Evolutionary conservation across 1,139 yeast species (phyloP).

Genomic region (Magnusiomyces ingens): DNA sequence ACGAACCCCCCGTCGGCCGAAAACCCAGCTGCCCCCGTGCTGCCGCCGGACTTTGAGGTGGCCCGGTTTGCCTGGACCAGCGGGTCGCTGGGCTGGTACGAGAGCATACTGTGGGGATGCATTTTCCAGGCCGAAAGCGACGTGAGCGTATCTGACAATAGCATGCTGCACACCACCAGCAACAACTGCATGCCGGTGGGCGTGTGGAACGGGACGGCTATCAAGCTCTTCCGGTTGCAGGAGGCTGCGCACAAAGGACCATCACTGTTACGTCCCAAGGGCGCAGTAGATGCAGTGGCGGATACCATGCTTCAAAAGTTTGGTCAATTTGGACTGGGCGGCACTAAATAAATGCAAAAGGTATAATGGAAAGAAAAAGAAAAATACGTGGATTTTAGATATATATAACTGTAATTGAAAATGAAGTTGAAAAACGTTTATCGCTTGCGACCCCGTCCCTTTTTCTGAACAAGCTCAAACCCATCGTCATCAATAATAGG

Average conservation of each 20-base stretch:
- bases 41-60: constrained; percentile 38
- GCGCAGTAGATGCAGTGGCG: constrained; percentile 50
- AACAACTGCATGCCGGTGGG: constrained; percentile 23
- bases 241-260: constrained; percentile 39
- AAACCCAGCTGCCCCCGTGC: constrained; percentile 8
- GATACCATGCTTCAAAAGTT: constrained; percentile 35
- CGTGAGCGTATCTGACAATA: constrained; percentile 16
- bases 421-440: too few species aligned
- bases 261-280: constrained; percentile 35
- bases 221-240: constrained; percentile 55
- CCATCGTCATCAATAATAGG: constrained; percentile 92
- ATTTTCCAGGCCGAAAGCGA: constrained; percentile 46
- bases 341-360: constrained; percentile 2
- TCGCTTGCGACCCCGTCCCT: constrained; percentile 17
- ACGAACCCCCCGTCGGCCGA: constrained; percentile 3
- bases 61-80: constrained; percentile 56
- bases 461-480: constrained; percentile 75
- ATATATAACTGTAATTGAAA: too few species aligned
- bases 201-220: constrained; percentile 57
- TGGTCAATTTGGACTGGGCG: constrained; percentile 19
- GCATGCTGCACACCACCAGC: constrained; percentile 10
- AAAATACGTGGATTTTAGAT: background rate
- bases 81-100: constrained; percentile 70
- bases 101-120: constrained; percentile 58
- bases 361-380: background rate